Evolutionary conservation across 2,329 filamentous ascomycete species (phyloP).

Genomic region (Arthrobotrys sphaeroides): DNA sequence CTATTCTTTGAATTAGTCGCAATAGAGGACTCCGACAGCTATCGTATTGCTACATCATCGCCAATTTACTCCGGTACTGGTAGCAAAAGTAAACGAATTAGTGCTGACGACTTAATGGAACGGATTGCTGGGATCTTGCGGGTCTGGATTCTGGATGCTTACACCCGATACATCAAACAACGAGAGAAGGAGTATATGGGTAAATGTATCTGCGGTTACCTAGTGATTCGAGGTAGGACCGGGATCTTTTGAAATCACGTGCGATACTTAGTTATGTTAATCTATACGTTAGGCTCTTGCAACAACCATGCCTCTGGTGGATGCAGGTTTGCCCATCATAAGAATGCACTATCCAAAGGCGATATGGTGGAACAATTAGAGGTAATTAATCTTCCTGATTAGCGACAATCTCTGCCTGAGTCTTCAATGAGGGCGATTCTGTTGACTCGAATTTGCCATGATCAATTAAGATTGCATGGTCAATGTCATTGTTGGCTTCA

Average conservation of each 20-base stretch:
- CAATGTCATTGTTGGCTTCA: background rate
- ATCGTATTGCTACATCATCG: background rate
- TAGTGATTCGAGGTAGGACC: background rate
- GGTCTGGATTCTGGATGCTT: background rate
- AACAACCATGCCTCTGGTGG: background rate
- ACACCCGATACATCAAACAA: background rate
- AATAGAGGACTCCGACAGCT: background rate
- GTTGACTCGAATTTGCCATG: no score
- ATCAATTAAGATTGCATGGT: conserved; percentile 24
- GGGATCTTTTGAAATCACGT: no score
- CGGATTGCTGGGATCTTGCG: background rate
- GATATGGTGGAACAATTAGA: background rate
- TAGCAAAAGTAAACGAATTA: background rate
- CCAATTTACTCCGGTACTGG: background rate
- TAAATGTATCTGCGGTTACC: background rate
- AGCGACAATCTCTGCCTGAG: no score
- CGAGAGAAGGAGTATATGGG: background rate
- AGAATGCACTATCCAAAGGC: background rate
- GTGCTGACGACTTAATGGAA: background rate
- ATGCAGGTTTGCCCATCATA: background rate
- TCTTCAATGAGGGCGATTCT: no score
- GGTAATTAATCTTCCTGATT: background rate
- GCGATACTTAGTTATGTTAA: no score
- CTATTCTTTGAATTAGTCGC: background rate
- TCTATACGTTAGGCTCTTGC: background rate